Percentiles rank a stretch among this genome's conserved stretches.
Conservation (phyloP, 768 basidiomycete genomes). For the Lyophyllum decastes region DNA sequence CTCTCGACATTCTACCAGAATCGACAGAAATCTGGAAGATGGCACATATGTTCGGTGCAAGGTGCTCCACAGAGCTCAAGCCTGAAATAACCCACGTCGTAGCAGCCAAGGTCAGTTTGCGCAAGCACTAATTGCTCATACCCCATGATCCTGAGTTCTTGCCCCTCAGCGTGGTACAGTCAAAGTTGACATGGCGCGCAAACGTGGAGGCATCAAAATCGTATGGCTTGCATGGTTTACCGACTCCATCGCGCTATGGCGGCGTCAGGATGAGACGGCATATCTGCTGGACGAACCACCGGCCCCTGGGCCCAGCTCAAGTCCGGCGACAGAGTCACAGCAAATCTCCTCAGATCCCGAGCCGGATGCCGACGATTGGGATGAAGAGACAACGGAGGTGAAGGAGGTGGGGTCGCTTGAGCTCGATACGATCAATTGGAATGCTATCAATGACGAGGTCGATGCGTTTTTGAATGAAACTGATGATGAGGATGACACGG, state of each 20-base stretch:
- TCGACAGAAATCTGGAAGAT: conserved; percentile 82
- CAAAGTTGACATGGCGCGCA: conserved; percentile 85
- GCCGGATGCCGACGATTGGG: conserved; percentile 70
- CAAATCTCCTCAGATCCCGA: conserved; percentile 68
- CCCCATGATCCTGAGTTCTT: not conserved
- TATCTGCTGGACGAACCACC: conserved; percentile 73
- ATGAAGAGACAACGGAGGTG: conserved; percentile 39
- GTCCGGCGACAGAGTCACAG: conserved; percentile 38
- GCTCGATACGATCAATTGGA: conserved; percentile 74
- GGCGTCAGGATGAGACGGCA: conserved; percentile 71
- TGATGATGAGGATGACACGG: conserved; percentile 58
- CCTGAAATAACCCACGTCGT: conserved; percentile 85
- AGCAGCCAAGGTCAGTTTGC: conserved; percentile 69
- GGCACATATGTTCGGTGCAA: conserved; percentile 88
- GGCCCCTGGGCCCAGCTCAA: conserved; percentile 32
- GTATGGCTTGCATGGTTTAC: conserved; percentile 91
- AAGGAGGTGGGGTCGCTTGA: conserved; percentile 40
- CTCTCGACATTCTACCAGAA: conserved; percentile 81
- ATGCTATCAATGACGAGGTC: conserved; percentile 83
- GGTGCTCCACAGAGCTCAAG: conserved; percentile 69
- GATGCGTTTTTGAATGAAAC: conserved; percentile 86
- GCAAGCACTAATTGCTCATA: not conserved
- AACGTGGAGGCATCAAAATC: conserved; percentile 75
- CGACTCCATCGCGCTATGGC: conserved; percentile 89
- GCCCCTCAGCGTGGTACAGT: conserved; percentile 76